phyloP scores from a whole-genome alignment of 2,329 filamentous ascomycete genomes.

The Colletotrichum shisoi region DNA sequence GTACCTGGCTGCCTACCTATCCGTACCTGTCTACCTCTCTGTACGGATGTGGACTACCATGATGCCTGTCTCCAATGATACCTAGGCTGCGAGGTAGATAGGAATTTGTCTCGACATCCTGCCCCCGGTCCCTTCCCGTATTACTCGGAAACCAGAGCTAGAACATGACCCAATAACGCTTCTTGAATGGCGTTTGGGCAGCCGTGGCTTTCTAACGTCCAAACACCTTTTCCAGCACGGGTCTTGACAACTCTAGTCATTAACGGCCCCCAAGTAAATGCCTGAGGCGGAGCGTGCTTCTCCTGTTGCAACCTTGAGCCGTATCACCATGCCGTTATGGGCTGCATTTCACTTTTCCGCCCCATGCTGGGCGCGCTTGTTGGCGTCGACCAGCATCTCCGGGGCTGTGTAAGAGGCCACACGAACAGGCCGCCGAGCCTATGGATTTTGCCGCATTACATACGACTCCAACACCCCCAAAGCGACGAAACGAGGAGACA shows the following conservation, averaged over 20 bases:
- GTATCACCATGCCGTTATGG: constrained; percentile 2
- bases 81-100: not conserved
- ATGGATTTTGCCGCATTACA: constrained; percentile 17
- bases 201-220: not conserved
- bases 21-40: too few relatives aligned
- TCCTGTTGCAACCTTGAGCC: not conserved
- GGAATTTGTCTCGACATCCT: constrained; percentile 18
- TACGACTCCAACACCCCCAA: constrained; percentile 3
- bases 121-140: not conserved
- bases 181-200: not conserved
- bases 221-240: not conserved
- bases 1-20: too few relatives aligned
- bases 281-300: not conserved
- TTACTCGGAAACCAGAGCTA: not conserved
- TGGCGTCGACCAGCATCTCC: not conserved
- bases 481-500: constrained; percentile 23
- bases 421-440: constrained; percentile 8
- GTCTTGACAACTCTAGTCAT: constrained; percentile 1
- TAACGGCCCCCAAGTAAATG: not conserved
- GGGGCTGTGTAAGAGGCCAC: not conserved
- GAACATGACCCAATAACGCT: not conserved
- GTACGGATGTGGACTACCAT: too few relatives aligned
- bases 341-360: not conserved
- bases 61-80: constrained; percentile 3
- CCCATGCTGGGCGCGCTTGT: constrained; percentile 12